Percentiles rank a stretch among this genome's conserved stretches.
These are phyloP conservation scores for Roridomyces roridus DNA, from an alignment of 768 basidiomycete genomes.

Conservation along the genomic window DNA sequence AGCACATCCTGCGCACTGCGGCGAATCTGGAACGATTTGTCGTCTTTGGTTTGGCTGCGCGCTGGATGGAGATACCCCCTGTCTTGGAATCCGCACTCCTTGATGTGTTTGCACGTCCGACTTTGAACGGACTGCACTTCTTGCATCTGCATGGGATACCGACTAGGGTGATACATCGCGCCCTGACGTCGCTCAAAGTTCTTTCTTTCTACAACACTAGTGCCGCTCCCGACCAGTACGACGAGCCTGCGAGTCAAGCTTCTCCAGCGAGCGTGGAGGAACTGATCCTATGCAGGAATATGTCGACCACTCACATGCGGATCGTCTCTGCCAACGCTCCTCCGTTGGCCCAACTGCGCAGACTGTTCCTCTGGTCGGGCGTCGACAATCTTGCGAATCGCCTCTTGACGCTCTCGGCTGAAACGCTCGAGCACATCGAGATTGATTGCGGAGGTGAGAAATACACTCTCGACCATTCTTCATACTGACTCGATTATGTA, in stretches of 20 bases:
- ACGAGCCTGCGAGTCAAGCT: too few species aligned
- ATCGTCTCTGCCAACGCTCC: constrained; percentile 6
- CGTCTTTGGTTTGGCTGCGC: constrained; percentile 3
- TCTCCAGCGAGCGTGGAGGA: not conserved
- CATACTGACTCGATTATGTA: not conserved
- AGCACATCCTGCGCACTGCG: not conserved
- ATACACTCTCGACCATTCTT: not conserved
- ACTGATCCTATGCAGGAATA: not conserved
- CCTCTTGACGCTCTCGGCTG: not conserved
- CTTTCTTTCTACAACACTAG: constrained; percentile 12
- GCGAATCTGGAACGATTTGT: constrained; percentile 16
- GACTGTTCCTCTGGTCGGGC: not conserved
- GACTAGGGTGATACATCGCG: not conserved
- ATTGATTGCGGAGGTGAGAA: constrained; percentile 8
- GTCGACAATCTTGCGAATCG: not conserved
- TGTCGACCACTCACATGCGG: not conserved
- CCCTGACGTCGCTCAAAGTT: not conserved
- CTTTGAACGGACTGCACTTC: constrained; percentile 10
- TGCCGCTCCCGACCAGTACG: too few species aligned
- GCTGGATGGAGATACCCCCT: constrained; percentile 2
- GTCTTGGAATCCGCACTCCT: not conserved
- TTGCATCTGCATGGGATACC: constrained; percentile 3
- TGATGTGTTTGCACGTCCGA: not conserved
- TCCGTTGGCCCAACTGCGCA: not conserved
- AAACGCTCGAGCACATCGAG: constrained; percentile 1